Base-by-base conservation (phyloP, 2,329 filamentous ascomycete genomes). In the Talaromyces funiculosus region DNA sequence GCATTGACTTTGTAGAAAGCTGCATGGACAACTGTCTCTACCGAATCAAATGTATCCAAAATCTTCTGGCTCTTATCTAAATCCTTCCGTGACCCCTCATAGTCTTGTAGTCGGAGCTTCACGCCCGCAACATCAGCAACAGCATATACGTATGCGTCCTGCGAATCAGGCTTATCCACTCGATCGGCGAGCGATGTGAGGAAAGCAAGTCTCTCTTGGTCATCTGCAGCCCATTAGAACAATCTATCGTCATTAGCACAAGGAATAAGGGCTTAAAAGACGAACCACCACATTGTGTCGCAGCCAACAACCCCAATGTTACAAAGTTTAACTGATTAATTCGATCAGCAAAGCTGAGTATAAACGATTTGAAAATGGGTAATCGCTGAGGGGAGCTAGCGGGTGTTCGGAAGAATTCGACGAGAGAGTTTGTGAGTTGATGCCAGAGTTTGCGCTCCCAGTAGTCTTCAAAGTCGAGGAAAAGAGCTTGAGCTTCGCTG, bases 391-490 rank as follows among this genome's bases (percentile, higher is more conserved):
- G 82, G 60, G 86, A 88, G 77, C 92, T 97, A 72, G 87, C 85
- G 47, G 89, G 84, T 68, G 90, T 80, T 71, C 87, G 87, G 81
- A 97, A 99, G 84, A 93, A 97, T 67, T 90, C 84, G 68, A 96
- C 82, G 60, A 99, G 84, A 57, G 88, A 82, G 72, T 96, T 89
- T 37, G 94, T 99, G 67, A 99, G 88, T 79, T 99, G 92, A 81
- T 99, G 94, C 94, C 94, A 99, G 78, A 99, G 84, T 80, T 97
- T 97, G 71, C 93, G 88, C 82, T 99, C 94, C 94, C 94, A 99
- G 73, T 87, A 90, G 74, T 96, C 92, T 81, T 99, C 94, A 67
- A 99, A 96, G 70, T 88, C 86, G 69, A 99, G 84, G 76, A 97
- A 90, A 71, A 90, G 86, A 70, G 88, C 84, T 78, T 97, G 92